These are phyloP conservation scores for Petasospora fabianii DNA, from an alignment of 1,139 yeast species.

Conservation along the genomic window DNA sequence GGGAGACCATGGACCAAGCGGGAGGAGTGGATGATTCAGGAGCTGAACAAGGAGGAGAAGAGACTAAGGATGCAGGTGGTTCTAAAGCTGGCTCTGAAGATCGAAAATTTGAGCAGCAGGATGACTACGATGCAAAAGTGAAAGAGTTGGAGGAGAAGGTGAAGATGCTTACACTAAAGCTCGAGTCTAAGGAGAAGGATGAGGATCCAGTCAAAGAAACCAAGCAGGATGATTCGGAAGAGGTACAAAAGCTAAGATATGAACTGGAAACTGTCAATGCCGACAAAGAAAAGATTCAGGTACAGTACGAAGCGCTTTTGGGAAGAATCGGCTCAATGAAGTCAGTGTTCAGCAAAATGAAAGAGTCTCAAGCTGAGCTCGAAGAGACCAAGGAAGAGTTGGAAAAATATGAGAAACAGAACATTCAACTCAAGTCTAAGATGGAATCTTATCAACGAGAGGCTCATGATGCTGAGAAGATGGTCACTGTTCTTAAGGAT, in stretches of 20 bases:
- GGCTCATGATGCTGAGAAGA: constrained; percentile 31
- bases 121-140: constrained; percentile 5
- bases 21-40: constrained; percentile 11
- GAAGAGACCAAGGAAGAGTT: constrained; percentile 40
- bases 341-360: constrained; percentile 68
- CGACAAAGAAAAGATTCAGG: constrained; percentile 66
- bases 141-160: constrained; percentile 16
- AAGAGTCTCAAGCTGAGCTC: constrained; percentile 68
- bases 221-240: constrained; percentile 12
- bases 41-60: constrained; percentile 6
- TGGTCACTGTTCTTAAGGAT: constrained; percentile 40
- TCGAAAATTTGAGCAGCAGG: constrained; percentile 9
- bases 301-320: constrained; percentile 70
- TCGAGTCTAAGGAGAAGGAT: constrained; percentile 7
- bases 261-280: constrained; percentile 40
- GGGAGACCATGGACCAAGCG: constrained; percentile 6
- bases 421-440: constrained; percentile 32
- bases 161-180: constrained; percentile 23
- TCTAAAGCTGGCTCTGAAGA: constrained; percentile 10
- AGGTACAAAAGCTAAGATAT: constrained; percentile 28
- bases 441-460: constrained; percentile 28
- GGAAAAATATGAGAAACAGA: constrained; percentile 34
- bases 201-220: constrained; percentile 9
- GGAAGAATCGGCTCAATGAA: constrained; percentile 80
- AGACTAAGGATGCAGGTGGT: constrained; percentile 8